phyloP scores from a whole-genome alignment of 306 rosid species.

The Inga oerstediana region DNA sequence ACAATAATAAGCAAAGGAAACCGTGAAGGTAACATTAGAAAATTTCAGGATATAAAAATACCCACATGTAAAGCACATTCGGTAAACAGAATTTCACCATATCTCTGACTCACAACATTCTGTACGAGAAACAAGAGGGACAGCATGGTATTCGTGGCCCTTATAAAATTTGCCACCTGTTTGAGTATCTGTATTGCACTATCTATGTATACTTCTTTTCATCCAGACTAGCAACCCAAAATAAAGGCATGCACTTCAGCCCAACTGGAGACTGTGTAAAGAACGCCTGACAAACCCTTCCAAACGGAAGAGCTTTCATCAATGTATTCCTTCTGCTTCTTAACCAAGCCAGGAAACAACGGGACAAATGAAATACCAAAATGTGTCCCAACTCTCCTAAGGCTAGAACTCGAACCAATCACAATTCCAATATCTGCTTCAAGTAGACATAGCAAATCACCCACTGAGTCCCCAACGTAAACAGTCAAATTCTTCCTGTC shows the following conservation, averaged over 20 bases:
- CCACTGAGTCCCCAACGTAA: slow-evolving; percentile 91
- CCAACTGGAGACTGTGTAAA: slow-evolving; percentile 90
- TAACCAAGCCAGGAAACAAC: slow-evolving; percentile 70
- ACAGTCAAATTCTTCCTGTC: slow-evolving; percentile 66
- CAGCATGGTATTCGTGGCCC: slow-evolving; percentile 67
- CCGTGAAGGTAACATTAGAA: slow-evolving; percentile 9
- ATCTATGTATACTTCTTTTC: slow-evolving; percentile 37
- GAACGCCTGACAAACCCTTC: slow-evolving; percentile 82
- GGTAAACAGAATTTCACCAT: slow-evolving; percentile 43
- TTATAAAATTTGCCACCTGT: slow-evolving; percentile 73
- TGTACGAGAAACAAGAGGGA: slow-evolving; percentile 47
- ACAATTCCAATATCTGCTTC: slow-evolving; percentile 97
- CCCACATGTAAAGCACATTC: slow-evolving; percentile 55
- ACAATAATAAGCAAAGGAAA: slow-evolving; percentile 22
- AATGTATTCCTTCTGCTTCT: slow-evolving; percentile 64
- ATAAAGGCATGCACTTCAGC: slow-evolving; percentile 97
- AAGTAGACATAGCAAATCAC: slow-evolving; percentile 92
- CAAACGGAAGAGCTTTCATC: slow-evolving; percentile 63
- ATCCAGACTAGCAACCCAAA: slow-evolving; percentile 77
- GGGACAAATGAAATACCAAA: slow-evolving; percentile 89
- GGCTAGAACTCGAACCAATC: slow-evolving; percentile 90
- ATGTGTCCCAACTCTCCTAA: slow-evolving; percentile 66
- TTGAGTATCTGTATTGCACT: slow-evolving; percentile 60
- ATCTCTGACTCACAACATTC: slow-evolving; percentile 56
- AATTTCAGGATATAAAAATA: slow-evolving; percentile 37